Evolutionary conservation across 371 early-diverging fungal species (phyloP), one percentile per base, ranked within the genome.

Genomic region (Haplosporangium sp.): DNA sequence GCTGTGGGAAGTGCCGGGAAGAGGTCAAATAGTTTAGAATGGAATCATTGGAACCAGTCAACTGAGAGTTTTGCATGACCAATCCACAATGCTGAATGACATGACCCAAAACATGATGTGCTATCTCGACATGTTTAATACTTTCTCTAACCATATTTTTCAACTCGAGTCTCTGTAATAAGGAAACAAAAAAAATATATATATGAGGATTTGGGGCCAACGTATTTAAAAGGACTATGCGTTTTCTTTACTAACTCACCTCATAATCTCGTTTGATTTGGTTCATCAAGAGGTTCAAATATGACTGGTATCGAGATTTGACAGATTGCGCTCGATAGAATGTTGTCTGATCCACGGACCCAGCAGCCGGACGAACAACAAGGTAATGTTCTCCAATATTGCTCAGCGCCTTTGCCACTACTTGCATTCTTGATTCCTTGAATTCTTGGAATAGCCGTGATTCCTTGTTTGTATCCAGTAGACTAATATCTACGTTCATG

Each of bases 321-420:
- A 69, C 42, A 3, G 60, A 9, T 8, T 66, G 60, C 13, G 72
- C 65, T 15, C 15, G 64, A 40, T 68, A 48, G 40, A 53, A 66
- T 47, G 19, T 20, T 27, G 27, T 56, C 50, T 56, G 67, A 40
- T 72, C 63, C 27, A 39, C 17, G 8, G 73, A 55, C 3, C 55
- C 45, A 10, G 27, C n/a, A 8, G 27, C 34, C 11, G 77, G 65
- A 11, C 63, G 63, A 0, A 72, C 19, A 7, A 34, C 19, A 19
- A 60, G 45, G 34, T 73, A 77, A 42, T 76, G 70, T 11, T 82
- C 73, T n/a, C 74, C 74, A 37, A 79, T 74, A 50, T 79, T 79
- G 15, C 71, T 63, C 15, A 79, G 52, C 15, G 68, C 74, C 35
- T 68, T 73, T 35, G 52, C 68, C 40, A 79, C 13, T 17, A 79